Evolutionary conservation across 2,329 filamentous ascomycete genomes (phyloP).

Genomic region (Allantophomopsis cytisporea): DNA sequence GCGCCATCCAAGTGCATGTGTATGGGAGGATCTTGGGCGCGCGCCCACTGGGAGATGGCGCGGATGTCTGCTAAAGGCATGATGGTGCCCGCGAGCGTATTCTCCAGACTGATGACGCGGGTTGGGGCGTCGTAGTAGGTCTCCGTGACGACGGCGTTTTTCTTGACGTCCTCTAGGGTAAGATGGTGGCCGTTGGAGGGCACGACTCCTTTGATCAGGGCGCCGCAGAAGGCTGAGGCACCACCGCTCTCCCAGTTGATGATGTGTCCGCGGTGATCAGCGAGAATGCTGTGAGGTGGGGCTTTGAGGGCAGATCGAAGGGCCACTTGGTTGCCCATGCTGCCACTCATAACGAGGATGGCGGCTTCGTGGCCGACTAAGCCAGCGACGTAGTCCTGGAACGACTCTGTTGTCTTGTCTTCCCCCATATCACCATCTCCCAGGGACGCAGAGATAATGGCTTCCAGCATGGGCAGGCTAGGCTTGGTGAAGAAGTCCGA

Average conservation of each 20-base stretch:
- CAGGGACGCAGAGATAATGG: constrained; percentile 57
- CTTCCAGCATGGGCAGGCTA: constrained; percentile 63
- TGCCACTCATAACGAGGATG: constrained; percentile 70
- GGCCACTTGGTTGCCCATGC: constrained; percentile 84
- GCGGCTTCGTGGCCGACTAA: constrained; percentile 59
- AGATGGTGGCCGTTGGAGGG: constrained; percentile 47
- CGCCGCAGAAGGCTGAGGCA: constrained; percentile 55
- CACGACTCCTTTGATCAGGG: constrained; percentile 46
- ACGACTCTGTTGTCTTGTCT: constrained; percentile 58
- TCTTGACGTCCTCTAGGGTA: constrained; percentile 23
- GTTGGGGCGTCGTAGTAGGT: constrained; percentile 69
- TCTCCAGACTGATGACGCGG: constrained; percentile 65
- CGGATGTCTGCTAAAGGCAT: constrained; percentile 57
- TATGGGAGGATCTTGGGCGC: constrained; percentile 33
- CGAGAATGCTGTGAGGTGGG: constrained; percentile 65
- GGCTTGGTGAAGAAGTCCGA: constrained; percentile 41
- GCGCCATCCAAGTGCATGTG: constrained; percentile 65
- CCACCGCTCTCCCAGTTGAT: constrained; percentile 48
- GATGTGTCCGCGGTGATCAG: constrained; percentile 64
- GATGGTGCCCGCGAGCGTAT: constrained; percentile 64
- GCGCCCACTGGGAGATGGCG: constrained; percentile 55
- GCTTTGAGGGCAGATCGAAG: constrained; percentile 60
- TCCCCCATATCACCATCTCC: constrained; percentile 71
- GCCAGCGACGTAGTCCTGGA: constrained; percentile 59
- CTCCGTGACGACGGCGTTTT: constrained; percentile 21